Evolutionary conservation across 2,329 filamentous ascomycete genomes (phyloP).

Genomic region (Clathrospora elynae): DNA sequence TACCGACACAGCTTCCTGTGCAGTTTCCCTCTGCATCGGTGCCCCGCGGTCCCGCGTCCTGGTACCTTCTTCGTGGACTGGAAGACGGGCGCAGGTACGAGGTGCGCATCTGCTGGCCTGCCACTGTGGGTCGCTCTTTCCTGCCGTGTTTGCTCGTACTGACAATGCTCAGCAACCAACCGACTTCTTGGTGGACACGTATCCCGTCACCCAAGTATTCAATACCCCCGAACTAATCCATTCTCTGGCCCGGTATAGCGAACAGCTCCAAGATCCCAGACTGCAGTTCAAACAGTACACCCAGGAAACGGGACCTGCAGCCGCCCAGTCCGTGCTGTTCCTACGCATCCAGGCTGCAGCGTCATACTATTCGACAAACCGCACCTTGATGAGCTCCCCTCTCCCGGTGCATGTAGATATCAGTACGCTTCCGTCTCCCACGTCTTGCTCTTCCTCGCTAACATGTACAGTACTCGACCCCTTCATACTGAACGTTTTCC

Average conservation of each 20-base stretch:
- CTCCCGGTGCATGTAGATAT: conserved; percentile 77
- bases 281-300: conserved; percentile 7
- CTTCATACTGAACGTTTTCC: conserved; percentile 78
- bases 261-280: conserved; percentile 51
- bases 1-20: conserved; percentile 69
- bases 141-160: conserved; percentile 17
- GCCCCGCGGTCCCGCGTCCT: conserved; percentile 68
- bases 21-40: conserved; percentile 65
- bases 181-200: conserved; percentile 71
- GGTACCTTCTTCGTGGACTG: conserved; percentile 77
- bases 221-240: conserved; percentile 65
- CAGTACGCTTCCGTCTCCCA: conserved; percentile 47
- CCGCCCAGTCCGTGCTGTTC: conserved; percentile 64
- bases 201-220: conserved; percentile 66
- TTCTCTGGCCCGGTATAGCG: conserved; percentile 68
- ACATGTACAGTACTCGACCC: conserved; percentile 73
- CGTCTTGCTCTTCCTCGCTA: conserved; percentile 10
- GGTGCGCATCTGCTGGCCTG: conserved; percentile 89
- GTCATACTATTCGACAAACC: conserved; percentile 80
- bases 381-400: conserved; percentile 73
- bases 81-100: conserved; percentile 81
- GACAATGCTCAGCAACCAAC: conserved; percentile 75
- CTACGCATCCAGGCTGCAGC: conserved; percentile 77
- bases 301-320: conserved; percentile 8
- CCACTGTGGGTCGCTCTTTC: conserved; percentile 67